Evolutionary conservation across 2,329 filamentous ascomycete species (phyloP), one percentile per base, ranked within the genome.

Genomic region (Pestalotiopsis fici): DNA sequence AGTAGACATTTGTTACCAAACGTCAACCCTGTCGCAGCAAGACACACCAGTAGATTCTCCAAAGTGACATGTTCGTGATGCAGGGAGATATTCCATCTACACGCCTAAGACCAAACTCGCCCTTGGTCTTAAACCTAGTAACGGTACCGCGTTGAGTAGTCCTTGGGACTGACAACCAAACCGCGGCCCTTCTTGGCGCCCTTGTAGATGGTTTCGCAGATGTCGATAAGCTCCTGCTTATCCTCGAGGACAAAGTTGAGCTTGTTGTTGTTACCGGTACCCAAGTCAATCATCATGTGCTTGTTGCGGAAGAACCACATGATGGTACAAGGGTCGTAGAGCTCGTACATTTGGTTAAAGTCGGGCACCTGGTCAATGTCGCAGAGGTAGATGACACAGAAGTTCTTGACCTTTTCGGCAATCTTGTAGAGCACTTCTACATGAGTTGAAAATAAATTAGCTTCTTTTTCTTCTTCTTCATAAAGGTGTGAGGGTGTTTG

Each of bases 281-380:
- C 95, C 74, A 98, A 94, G 88, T 98, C 95, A 79, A 93, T 94
- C 93, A 97, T 97, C 90, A 98, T 98, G 82, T 98, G 94, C 80
- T 99, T 99, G 80, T 99, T 99, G 69, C 95, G 90, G 85, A 95
- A 97, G 86, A 97, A 97, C 82, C 93, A 97, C 93, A 98, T 98
- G 80, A 98, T 90, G 3, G 96, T 97, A 83, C 95, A 93, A 0
- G 94, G 90, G 78, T 99, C 93, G 84, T 96, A 95, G 5, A 95
- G 85, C 78, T 94, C 90, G 85, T 98, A 98, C 95, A 98, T 98
- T 76, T 92, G 89, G 78, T 96, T 98, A 85, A 97, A 98, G 79
- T 97, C 94, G 66, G 93, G 93, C 4, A 97, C 93, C 79, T 94
- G 87, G 77, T 97, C 93, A 75, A 97, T 91, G 79, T 98, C 95